A percentile compares a stretch with the other conserved stretches of the same genome.
Conservation (phyloP, 176 grass and related monocot genomes). For the Aegilops tauschii region DNA sequence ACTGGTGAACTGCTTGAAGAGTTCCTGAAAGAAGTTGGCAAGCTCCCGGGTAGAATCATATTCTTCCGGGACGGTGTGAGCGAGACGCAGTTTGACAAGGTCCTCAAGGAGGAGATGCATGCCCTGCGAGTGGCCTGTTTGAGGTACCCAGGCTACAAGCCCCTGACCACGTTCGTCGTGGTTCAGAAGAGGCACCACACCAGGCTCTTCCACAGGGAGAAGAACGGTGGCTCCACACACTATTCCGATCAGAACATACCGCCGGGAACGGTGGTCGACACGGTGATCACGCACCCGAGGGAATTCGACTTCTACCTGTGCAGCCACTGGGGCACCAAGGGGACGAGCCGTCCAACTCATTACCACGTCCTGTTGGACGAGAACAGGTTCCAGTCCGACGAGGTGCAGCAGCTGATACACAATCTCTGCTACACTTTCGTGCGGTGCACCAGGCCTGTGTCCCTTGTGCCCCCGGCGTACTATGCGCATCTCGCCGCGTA, state of each 20-base stretch:
- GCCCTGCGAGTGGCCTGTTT: constrained; percentile 63
- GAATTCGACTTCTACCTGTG: constrained; percentile 93
- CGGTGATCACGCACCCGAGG: constrained; percentile 83
- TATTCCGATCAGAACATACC: constrained; percentile 73
- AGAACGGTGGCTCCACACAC: constrained; percentile 25
- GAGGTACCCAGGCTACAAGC: constrained; percentile 54
- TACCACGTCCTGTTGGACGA: constrained; percentile 87
- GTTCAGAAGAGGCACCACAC: constrained; percentile 97
- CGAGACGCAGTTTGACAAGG: constrained; percentile 86
- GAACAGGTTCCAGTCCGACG: constrained; percentile 71
- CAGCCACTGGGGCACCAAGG: constrained; percentile 90
- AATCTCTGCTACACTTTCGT: constrained; percentile 88
- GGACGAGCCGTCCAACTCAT: constrained; percentile 82
- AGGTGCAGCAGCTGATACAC: constrained; percentile 84
- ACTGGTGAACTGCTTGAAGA: constrained; percentile 69
- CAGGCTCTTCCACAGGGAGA: constrained; percentile 63
- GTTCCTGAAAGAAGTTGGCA: constrained; percentile 55
- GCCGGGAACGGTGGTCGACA: constrained; percentile 85
- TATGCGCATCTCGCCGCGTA: constrained; percentile 90
- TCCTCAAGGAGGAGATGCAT: constrained; percentile 83
- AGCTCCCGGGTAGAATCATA: constrained; percentile 73
- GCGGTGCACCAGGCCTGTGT: constrained; percentile 83
- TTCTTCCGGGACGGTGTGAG: constrained; percentile 96
- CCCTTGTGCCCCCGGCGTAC: constrained; percentile 79
- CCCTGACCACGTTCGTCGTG: constrained; percentile 63